A percentile compares a stretch with the other conserved stretches of the same genome.
These are phyloP conservation scores for Schizochytrium sp. DNA, from an alignment of 108 stramenopile genomes.

Conservation along the genomic window DNA sequence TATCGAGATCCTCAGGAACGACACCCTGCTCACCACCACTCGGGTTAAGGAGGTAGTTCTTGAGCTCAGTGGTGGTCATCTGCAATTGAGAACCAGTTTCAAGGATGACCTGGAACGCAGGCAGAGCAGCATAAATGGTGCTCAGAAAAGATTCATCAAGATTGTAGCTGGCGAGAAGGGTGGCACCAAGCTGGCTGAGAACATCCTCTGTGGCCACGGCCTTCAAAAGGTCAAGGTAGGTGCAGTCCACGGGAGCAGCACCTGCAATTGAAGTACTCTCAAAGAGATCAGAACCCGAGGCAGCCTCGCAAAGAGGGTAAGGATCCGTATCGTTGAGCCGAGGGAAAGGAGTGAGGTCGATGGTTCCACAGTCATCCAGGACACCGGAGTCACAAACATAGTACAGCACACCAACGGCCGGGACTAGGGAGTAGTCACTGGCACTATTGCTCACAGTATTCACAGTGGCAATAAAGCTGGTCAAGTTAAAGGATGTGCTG, in stretches of 20 bases:
- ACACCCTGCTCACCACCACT: background rate
- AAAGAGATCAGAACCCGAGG: background rate
- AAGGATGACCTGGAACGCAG: background rate
- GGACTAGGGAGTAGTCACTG: background rate
- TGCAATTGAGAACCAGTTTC: background rate
- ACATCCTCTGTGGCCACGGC: background rate
- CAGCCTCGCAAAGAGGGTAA: background rate
- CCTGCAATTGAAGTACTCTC: background rate
- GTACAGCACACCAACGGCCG: background rate
- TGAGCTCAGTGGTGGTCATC: background rate
- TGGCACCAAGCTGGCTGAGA: no score
- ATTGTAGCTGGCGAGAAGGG: no score
- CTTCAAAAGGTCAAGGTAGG: background rate
- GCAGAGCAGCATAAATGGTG: background rate
- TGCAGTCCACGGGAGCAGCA: background rate
- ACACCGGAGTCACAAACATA: background rate
- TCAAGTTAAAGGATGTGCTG: background rate
- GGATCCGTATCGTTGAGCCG: background rate
- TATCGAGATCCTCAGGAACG: background rate
- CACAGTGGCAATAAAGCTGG: background rate
- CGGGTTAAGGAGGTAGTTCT: background rate
- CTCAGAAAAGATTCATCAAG: no score
- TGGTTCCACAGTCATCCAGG: background rate
- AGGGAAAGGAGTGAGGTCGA: background rate
- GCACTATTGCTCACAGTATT: background rate